Evolutionary conservation across 2,329 filamentous ascomycete genomes (phyloP).

Genomic region (Fusarium robinianum): DNA sequence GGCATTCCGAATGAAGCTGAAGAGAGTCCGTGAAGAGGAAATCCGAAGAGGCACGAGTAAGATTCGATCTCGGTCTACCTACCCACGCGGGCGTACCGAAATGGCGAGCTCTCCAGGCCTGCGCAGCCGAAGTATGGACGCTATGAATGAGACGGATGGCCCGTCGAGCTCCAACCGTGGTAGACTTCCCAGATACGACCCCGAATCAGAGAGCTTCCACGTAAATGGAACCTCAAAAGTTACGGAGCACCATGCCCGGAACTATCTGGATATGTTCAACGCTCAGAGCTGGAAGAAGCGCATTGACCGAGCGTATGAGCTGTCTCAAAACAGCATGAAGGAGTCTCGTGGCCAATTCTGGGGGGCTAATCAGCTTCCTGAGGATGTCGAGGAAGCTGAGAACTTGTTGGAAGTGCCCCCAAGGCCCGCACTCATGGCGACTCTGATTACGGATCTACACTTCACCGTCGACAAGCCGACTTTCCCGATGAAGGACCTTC

Average conservation of each 20-base stretch:
- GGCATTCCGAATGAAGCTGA: conserved; percentile 84
- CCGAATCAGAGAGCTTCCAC: conserved; percentile 67
- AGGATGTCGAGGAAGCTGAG: conserved; percentile 82
- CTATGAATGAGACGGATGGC: conserved; percentile 40
- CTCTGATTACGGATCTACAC: conserved; percentile 81
- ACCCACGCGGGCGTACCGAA: conserved; percentile 44
- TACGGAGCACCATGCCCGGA: conserved; percentile 74
- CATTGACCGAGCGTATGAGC: conserved; percentile 75
- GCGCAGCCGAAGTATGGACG: conserved; percentile 62
- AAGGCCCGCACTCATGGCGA: conserved; percentile 80
- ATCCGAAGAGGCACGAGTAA: conserved; percentile 57
- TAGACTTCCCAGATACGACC: conserved; percentile 71
- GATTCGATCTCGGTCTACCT: conserved; percentile 59
- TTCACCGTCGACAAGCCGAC: conserved; percentile 89
- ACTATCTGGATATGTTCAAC: conserved; percentile 78
- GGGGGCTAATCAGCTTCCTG: conserved; percentile 78
- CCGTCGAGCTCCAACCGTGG: conserved; percentile 42
- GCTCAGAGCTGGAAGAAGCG: conserved; percentile 89
- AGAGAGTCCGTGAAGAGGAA: conserved; percentile 77
- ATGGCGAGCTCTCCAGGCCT: conserved; percentile 42
- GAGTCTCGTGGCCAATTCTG: conserved; percentile 81
- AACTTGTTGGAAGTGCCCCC: conserved; percentile 84
- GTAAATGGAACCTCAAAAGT: conserved; percentile 75
- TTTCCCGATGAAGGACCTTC: conserved; percentile 80
- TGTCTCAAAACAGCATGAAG: conserved; percentile 73